These are phyloP conservation scores for Exophiala spinifera DNA, from an alignment of 2,329 filamentous ascomycete genomes.

Conservation along the genomic window DNA sequence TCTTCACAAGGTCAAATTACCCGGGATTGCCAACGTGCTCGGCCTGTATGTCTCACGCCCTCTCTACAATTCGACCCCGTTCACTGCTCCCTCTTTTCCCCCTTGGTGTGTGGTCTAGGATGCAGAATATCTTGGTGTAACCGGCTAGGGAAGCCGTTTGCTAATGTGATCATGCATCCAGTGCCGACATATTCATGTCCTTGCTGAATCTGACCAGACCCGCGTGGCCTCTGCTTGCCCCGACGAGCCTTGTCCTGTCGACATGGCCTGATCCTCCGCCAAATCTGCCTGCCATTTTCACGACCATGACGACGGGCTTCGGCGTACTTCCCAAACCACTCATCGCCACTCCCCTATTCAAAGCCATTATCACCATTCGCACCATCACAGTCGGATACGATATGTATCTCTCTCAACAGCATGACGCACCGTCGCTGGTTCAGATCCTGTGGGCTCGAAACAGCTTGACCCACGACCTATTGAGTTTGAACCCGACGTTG, in stretches of 20 bases:
- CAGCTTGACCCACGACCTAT: conserved; percentile 1
- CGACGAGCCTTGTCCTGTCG: neutral
- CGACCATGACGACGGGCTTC: neutral
- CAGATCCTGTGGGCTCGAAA: conserved; percentile 5
- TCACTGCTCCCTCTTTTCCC: neutral
- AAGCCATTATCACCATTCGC: neutral
- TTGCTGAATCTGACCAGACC: conserved; percentile 1
- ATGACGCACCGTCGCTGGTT: conserved; percentile 2
- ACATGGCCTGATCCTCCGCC: neutral
- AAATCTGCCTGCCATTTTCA: neutral
- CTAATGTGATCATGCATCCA: neutral
- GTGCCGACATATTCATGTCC: conserved; percentile 5
- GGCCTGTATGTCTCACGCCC: neutral
- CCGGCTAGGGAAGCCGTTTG: too few species aligned
- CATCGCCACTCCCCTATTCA: neutral
- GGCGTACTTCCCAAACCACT: neutral
- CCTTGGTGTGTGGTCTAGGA: neutral
- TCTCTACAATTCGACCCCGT: neutral
- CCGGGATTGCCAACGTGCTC: conserved; percentile 1
- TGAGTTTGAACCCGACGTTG: neutral
- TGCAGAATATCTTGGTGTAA: too few species aligned
- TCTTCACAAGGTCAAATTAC: neutral
- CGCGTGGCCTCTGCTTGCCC: conserved; percentile 1
- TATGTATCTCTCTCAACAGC: conserved; percentile 1
- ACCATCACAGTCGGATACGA: conserved; percentile 9